Conservation (phyloP, 2,329 filamentous ascomycete species). For the Colletotrichum somersetense region DNA sequence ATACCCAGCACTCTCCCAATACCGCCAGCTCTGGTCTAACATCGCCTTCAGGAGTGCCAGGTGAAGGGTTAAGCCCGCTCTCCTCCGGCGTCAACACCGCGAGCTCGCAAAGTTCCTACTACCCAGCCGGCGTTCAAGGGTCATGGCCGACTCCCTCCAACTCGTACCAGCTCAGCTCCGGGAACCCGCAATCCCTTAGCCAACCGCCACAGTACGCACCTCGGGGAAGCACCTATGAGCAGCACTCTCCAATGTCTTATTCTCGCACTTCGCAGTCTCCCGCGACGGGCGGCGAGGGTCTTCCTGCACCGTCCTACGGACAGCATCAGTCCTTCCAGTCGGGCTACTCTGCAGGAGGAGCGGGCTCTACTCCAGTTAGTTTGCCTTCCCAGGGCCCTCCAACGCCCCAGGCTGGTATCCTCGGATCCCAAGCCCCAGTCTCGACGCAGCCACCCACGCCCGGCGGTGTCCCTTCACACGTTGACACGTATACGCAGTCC, state of each 20-base stretch:
- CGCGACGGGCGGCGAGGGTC: slow-evolving; percentile 65
- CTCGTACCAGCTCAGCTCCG: slow-evolving; percentile 69
- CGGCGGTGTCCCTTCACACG: slow-evolving; percentile 65
- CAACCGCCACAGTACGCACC: slow-evolving; percentile 28
- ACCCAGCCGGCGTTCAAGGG: slow-evolving; percentile 61
- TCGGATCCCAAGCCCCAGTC: slow-evolving; percentile 60
- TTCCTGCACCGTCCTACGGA: slow-evolving; percentile 77
- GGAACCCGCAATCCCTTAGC: slow-evolving; percentile 54
- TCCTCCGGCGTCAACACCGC: slow-evolving; percentile 72
- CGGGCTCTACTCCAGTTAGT: slow-evolving; percentile 54
- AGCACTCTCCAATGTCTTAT: slow-evolving; percentile 62
- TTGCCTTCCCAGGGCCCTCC: slow-evolving; percentile 49
- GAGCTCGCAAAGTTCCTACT: slow-evolving; percentile 64
- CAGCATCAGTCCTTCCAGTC: slow-evolving; percentile 72
- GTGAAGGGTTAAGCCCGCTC: slow-evolving; percentile 72
- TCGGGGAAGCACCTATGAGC: slow-evolving; percentile 54
- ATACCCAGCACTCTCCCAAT: slow-evolving; percentile 52
- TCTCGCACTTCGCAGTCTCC: slow-evolving; percentile 60
- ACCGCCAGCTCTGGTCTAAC: slow-evolving; percentile 64
- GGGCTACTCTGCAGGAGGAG: slow-evolving; percentile 63
- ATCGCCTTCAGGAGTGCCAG: slow-evolving; percentile 64
- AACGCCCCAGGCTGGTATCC: slow-evolving; percentile 55
- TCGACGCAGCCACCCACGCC: slow-evolving; percentile 60
- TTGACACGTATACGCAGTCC: slow-evolving; percentile 65
- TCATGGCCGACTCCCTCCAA: slow-evolving; percentile 69